Percentiles rank a stretch among this genome's conserved stretches.
phyloP scores from a whole-genome alignment of 768 basidiomycete genomes.

The Cystobasidium tubakii region DNA sequence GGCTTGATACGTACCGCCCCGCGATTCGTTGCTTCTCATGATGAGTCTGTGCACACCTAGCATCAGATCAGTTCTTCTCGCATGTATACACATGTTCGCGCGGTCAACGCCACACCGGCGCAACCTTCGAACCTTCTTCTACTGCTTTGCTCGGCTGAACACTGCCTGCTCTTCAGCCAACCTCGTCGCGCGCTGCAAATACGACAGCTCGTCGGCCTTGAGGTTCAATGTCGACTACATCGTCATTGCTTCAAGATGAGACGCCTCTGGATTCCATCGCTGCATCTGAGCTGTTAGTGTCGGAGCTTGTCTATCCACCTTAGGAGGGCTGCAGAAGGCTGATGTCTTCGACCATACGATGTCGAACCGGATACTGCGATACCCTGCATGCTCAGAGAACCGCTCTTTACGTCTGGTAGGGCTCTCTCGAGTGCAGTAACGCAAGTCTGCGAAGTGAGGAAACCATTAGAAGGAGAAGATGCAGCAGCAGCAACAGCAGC shows the following conservation, averaged over 20 bases:
- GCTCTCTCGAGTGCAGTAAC: neutral
- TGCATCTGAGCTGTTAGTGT: conserved; percentile 1
- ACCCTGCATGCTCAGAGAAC: neutral
- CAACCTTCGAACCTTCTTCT: too few relatives aligned
- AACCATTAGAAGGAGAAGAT: neutral
- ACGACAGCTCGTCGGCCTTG: neutral
- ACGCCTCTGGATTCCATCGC: neutral
- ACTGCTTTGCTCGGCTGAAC: neutral
- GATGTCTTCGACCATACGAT: neutral
- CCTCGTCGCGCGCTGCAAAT: neutral
- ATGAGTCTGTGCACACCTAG: too few relatives aligned
- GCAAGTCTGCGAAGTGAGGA: neutral
- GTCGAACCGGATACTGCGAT: neutral
- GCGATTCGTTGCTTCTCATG: too few relatives aligned
- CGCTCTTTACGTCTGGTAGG: neutral
- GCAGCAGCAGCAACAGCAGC: neutral
- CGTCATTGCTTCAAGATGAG: neutral
- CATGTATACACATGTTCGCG: neutral
- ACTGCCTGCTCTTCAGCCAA: neutral
- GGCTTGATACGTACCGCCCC: too few relatives aligned
- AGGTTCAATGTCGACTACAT: neutral
- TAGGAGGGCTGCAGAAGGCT: neutral
- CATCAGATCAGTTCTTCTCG: too few relatives aligned
- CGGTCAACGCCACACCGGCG: neutral
- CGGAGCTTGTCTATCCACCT: neutral